These are phyloP conservation scores for Gloeopeniophorella convolvens DNA, from an alignment of 768 basidiomycete species.

Conservation along the genomic window DNA sequence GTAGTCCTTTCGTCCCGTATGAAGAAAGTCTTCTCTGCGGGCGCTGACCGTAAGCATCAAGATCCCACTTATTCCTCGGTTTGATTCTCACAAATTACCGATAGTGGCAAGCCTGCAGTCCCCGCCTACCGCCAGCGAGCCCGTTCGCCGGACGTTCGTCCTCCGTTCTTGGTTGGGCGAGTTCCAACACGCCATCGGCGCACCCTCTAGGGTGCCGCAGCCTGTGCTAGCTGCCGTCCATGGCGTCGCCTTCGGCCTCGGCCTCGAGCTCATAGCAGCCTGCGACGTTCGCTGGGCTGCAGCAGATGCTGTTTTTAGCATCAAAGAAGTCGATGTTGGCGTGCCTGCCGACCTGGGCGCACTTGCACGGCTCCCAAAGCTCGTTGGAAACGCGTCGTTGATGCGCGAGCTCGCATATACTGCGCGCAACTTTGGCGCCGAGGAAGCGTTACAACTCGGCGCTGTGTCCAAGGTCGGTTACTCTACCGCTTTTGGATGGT, in stretches of 20 bases:
- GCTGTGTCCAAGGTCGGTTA: constrained; percentile 49
- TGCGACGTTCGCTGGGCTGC: constrained; percentile 79
- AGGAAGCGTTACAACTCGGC: constrained; percentile 62
- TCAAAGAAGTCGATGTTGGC: constrained; percentile 84
- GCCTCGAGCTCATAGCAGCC: constrained; percentile 65
- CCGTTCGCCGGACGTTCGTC: constrained; percentile 45
- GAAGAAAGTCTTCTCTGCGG: constrained; percentile 74
- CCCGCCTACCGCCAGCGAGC: constrained; percentile 32
- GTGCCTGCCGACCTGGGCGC: constrained; percentile 85
- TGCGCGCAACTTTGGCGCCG: constrained; percentile 55
- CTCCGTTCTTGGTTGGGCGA: constrained; percentile 41
- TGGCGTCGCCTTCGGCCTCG: constrained; percentile 70
- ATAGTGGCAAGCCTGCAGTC: constrained; percentile 25
- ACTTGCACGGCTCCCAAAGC: constrained; percentile 73
- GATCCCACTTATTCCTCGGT: background rate
- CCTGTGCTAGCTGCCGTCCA: constrained; percentile 81
- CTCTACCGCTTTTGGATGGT: background rate
- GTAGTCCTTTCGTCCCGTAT: constrained; percentile 65
- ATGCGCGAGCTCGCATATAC: constrained; percentile 73
- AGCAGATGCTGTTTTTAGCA: constrained; percentile 51
- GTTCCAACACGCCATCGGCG: constrained; percentile 66
- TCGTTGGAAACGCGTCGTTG: constrained; percentile 67
- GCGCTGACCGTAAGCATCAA: constrained; percentile 60
- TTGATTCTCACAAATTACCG: background rate
- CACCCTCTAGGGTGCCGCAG: constrained; percentile 59